Evolutionary conservation across 1,284 basidiomycete species (phyloP).

Genomic region (Irpex rosettiformis): DNA sequence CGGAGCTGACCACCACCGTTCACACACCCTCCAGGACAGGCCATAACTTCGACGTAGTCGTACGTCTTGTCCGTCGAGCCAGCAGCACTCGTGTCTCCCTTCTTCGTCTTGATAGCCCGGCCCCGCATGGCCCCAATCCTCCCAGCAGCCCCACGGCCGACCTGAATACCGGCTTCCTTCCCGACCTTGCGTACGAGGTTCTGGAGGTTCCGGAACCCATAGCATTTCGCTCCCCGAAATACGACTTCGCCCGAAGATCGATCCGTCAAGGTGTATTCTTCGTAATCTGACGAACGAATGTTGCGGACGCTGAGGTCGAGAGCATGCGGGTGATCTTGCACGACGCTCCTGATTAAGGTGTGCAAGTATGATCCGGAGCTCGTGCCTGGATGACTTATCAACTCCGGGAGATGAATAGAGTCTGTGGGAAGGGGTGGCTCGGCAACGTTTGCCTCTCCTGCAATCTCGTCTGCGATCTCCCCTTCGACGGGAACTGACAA

Average conservation of each 20-base stretch:
- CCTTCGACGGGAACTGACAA: conserved; percentile 55
- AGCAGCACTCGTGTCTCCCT: conserved; percentile 17
- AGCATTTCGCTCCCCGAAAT: conserved; percentile 93
- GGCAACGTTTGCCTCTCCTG: conserved; percentile 7
- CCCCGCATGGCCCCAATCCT: conserved; percentile 40
- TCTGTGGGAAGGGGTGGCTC: conserved; percentile 6
- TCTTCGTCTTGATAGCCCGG: conserved; percentile 27
- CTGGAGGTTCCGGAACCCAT: conserved; percentile 97
- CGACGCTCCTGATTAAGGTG: conserved; percentile 55
- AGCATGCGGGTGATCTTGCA: conserved; percentile 16
- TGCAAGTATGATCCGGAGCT: conserved; percentile 95
- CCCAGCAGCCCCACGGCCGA: conserved; percentile 65
- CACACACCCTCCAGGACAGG: conserved; percentile 96
- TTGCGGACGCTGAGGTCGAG: conserved; percentile 57
- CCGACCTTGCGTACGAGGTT: conserved; percentile 94
- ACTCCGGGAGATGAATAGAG: conserved; percentile 51
- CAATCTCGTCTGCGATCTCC: conserved; percentile 29
- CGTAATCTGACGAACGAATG: conserved; percentile 64
- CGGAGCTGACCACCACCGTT: conserved; percentile 96
- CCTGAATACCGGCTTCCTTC: conserved; percentile 76
- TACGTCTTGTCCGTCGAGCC: conserved; percentile 54
- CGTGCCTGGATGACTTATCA: conserved; percentile 79
- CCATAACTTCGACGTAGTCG: conserved; percentile 99
- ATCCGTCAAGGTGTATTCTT: conserved; percentile 57
- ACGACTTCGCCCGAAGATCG: conserved; percentile 54